phyloP scores from a whole-genome alignment of 176 grass and related monocot genomes.

The maize (Zea mays) region DNA sequence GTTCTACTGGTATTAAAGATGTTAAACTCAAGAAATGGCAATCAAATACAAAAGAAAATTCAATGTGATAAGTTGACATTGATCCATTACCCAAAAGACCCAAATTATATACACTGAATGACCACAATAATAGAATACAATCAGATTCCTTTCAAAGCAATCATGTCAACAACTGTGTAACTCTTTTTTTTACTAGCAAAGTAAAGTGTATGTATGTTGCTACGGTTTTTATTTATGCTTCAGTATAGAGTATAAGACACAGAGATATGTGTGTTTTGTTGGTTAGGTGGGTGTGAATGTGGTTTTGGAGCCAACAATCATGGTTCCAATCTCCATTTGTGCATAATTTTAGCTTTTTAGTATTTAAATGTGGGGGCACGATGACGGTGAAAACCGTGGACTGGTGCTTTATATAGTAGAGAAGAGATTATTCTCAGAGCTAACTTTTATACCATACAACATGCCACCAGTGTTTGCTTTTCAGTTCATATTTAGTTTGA shows the following conservation, averaged over 20 bases:
- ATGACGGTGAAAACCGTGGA: too few species aligned
- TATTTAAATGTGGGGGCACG: too few species aligned
- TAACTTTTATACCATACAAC: not conserved
- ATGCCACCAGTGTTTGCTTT: not conserved
- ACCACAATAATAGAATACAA: not conserved
- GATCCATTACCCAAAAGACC: not conserved
- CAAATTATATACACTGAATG: not conserved
- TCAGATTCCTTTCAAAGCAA: not conserved
- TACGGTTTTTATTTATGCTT: too few species aligned
- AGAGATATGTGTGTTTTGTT: too few species aligned
- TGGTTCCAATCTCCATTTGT: too few species aligned
- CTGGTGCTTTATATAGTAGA: too few species aligned
- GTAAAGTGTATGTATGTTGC: too few species aligned
- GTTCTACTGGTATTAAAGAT: not conserved
- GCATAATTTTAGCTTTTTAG: too few species aligned
- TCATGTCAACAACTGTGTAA: not conserved
- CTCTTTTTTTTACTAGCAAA: not conserved
- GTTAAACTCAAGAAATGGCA: constrained; percentile 15
- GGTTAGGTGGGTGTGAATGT: too few species aligned
- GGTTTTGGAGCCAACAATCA: too few species aligned
- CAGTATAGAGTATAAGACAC: too few species aligned
- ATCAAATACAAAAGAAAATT: not conserved
- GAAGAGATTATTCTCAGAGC: constrained; percentile 7
- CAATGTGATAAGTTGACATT: not conserved
- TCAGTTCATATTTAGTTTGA: not conserved